Base-by-base conservation (phyloP, 176 grass and related monocot genomes). In the Oryza glumipatula region DNA sequence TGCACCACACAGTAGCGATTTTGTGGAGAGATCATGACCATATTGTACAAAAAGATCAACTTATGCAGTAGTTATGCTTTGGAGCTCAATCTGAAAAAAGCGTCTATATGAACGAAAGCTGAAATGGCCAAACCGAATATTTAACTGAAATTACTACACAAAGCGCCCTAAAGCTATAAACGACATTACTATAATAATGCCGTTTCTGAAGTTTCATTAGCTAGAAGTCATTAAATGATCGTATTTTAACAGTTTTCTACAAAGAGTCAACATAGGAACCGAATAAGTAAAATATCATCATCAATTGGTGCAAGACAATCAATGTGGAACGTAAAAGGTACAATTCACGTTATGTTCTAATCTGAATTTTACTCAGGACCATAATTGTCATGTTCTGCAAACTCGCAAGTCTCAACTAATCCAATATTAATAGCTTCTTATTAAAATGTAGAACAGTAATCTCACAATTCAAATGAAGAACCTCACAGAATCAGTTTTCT, bases 401-500 rank as follows among this genome's bases (percentile, higher is more conserved):
- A 73, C 12, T 17, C 46, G 36, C 8, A 38, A 38, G 21, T 2
- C 21, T 61, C 56, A 61, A 61, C 74, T 16, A n/a, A 9, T 84
- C 30, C 41, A 49, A 14, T 65, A 83, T 49, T 49, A 8, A 38
- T 36, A 52, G 14, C 24, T 44, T 33, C n/a, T 77, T 60, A 76
- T 0, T 66, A 61, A 84, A 77, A 58, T 49, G 69, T 22, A 58
- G 11, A 44, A 6, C 30, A 85, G 60, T 24, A 77, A 83, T 49
- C 5, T 11, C 48, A 45, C 14, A 9, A 22, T 22, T 61, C 1
- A 61, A 45, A 81, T n/a, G 39, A 52, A 21, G 6, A 80, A 43
- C 39, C 51, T 68, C 14, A 56, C 17, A 76, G 7, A 14, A 67
- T 39, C 7, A 24, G 11, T 23, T 84, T 68, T 17, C 7, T 75